These are phyloP conservation scores for Aspergillus felis DNA, from an alignment of 2,329 filamentous ascomycete genomes.

Conservation along the genomic window DNA sequence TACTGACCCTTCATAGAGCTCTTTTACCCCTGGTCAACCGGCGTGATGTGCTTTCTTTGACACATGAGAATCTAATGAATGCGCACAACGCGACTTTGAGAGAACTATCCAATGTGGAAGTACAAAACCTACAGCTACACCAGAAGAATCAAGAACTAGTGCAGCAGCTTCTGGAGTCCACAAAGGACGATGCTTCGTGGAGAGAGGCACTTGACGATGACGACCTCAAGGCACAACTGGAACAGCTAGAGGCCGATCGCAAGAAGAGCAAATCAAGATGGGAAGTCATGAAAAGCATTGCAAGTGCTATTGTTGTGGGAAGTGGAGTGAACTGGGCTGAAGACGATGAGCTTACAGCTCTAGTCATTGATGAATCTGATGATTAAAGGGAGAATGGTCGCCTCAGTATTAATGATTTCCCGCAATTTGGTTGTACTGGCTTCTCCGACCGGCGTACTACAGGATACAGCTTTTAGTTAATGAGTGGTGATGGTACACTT, in stretches of 20 bases:
- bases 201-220: conserved; percentile 53
- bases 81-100: conserved; percentile 50
- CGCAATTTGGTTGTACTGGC: neutral
- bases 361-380: conserved; percentile 69
- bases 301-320: conserved; percentile 73
- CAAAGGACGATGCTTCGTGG: conserved; percentile 51
- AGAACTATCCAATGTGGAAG: conserved; percentile 55
- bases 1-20: conserved; percentile 47
- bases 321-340: conserved; percentile 79
- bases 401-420: neutral
- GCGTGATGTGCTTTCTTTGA: conserved; percentile 64
- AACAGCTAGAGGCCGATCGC: conserved; percentile 56
- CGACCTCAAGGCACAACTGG: conserved; percentile 53
- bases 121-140: conserved; percentile 54
- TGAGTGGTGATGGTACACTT: neutral
- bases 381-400: conserved; percentile 26
- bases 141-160: conserved; percentile 62
- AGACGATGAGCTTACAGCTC: conserved; percentile 61
- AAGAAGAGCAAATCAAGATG: conserved; percentile 63
- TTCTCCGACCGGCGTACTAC: neutral
- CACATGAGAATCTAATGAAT: conserved; percentile 57
- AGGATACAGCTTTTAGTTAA: neutral
- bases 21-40: conserved; percentile 63
- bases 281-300: conserved; percentile 71
- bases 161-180: conserved; percentile 59